Evolutionary conservation across 2,329 filamentous ascomycete genomes (phyloP), one percentile per base, ranked within the genome.

Genomic region (Apiospora arundinis): DNA sequence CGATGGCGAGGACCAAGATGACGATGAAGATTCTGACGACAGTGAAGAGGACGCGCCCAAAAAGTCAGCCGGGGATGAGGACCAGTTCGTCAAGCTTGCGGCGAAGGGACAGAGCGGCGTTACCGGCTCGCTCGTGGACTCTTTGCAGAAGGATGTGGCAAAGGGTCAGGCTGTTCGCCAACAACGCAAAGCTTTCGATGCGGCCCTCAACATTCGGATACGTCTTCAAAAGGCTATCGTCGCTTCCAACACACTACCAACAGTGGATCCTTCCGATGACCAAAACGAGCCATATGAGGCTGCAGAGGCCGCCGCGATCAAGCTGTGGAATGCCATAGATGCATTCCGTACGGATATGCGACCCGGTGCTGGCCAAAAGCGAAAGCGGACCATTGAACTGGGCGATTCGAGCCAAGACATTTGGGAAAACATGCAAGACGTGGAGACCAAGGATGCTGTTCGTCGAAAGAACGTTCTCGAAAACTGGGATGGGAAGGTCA

Each of bases 201-300:
- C 93, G 0, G 89, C 98, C 0, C 88, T 99, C 44, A 97, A 97
- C 82, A 89, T 95, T 18, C 91, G 96, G 25, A 98, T 99, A 78
- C 93, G 95, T 73, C 84, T 99, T 23, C 97, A 99, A 81, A 98
- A 98, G 81, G 94, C 93, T 1, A 83, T 99, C 18, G 89, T 96
- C 21, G 92, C 93, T 0, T 89, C 92, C 37, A 98, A 98, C 81
- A 92, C 94, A 0, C 85, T 97, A 52, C 81, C 87, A 21, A 79
- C 84, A 0, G 75, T 87, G 1, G 81, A 84, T 14, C 79, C 84
- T 2, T 83, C 86, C 0, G 81, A 81, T 18, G 81, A 86, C 2
- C 82, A 82, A 45, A 79, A 82, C 18, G 83, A 88, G 79, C 91
- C 82, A 77, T 97, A 86, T 83, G 90, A 87, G 75, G 93, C 93